These are phyloP conservation scores for Wickerhamiella parazyma DNA, from an alignment of 805 yeast species.

Conservation along the genomic window DNA sequence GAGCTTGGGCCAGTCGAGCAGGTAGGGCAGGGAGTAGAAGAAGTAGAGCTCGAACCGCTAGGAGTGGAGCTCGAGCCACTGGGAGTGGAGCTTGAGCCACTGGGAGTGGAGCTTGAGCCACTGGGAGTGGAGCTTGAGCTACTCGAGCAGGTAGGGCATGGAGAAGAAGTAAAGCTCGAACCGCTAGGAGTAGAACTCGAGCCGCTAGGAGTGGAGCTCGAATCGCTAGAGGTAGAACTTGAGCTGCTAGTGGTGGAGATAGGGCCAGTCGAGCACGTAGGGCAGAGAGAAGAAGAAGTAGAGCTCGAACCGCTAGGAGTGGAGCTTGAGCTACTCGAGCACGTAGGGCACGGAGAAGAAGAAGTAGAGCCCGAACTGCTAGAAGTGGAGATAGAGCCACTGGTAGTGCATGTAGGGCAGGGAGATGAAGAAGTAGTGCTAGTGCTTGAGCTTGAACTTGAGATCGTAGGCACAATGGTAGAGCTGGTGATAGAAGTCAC, in stretches of 20 bases:
- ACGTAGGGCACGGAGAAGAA: background rate
- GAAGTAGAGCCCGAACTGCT: background rate
- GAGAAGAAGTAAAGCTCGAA: background rate
- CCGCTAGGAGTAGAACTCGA: background rate
- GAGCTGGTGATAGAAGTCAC: background rate
- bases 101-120: background rate
- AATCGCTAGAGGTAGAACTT: background rate
- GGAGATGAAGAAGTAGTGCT: background rate
- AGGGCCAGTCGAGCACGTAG: background rate
- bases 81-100: background rate
- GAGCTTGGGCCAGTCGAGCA: background rate
- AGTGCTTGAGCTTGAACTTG: no score
- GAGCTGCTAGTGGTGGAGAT: background rate
- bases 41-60: background rate
- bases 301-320: background rate
- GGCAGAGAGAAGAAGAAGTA: background rate
- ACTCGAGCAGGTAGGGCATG: background rate
- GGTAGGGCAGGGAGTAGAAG: background rate
- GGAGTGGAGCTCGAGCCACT: no score
- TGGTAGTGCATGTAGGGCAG: background rate
- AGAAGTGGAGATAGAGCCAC: background rate
- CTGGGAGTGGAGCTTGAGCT: background rate
- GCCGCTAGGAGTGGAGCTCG: background rate
- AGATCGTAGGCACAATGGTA: no score
- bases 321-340: background rate